These are phyloP conservation scores for Erysiphe pulchra DNA, from an alignment of 2,329 filamentous ascomycete species.

Conservation along the genomic window DNA sequence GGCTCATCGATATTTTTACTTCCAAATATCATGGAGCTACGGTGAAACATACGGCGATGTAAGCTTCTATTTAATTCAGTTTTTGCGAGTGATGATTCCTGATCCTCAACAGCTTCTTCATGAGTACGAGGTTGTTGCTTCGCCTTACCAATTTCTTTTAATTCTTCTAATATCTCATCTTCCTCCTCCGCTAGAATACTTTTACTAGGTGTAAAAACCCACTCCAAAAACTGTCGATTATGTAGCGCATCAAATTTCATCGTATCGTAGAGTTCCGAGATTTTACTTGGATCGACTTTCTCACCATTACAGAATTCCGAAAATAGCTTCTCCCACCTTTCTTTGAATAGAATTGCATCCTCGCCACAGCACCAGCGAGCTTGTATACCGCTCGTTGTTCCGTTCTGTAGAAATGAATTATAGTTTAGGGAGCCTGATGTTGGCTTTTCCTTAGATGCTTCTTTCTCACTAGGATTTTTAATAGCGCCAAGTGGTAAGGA, in stretches of 20 bases:
- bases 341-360: constrained; percentile 79
- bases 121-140: constrained; percentile 7
- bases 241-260: constrained; percentile 99
- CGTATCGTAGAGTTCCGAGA: constrained; percentile 93
- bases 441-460: constrained; percentile 7
- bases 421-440: constrained; percentile 15
- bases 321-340: constrained; percentile 96
- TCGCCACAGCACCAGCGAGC: constrained; percentile 90
- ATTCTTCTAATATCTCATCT: constrained; percentile 14
- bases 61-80: constrained; percentile 9
- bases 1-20: constrained; percentile 24
- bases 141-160: constrained; percentile 7
- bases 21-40: constrained; percentile 32
- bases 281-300: constrained; percentile 96
- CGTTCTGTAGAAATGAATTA: constrained; percentile 30
- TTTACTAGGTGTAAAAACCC: constrained; percentile 78
- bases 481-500: constrained; percentile 35
- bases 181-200: constrained; percentile 49
- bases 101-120: constrained; percentile 4
- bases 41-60: constrained; percentile 27
- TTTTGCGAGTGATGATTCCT: constrained; percentile 9
- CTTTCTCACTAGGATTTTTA: constrained; percentile 21
- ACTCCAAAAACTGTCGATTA: constrained; percentile 87
- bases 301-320: constrained; percentile 88
- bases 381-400: constrained; percentile 47